phyloP scores from a whole-genome alignment of 23 red algal species.

The Chondrus crispus region DNA sequence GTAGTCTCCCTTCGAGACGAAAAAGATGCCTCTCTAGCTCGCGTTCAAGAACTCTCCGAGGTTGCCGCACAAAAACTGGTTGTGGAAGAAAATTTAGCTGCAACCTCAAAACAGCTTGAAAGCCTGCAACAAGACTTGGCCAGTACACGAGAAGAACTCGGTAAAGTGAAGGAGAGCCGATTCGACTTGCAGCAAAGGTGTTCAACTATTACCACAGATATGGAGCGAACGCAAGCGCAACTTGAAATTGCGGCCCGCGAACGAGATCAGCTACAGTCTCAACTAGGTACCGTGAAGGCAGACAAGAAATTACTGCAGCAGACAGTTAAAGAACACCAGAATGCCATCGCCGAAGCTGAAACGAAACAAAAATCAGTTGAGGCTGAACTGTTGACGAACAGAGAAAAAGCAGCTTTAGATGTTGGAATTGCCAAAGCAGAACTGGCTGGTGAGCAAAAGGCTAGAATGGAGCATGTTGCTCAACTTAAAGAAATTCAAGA shows the following conservation, averaged over 20 bases:
- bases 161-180: slow-evolving; percentile 9
- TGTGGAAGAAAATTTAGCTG: slow-evolving; percentile 18
- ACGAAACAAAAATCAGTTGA: not conserved
- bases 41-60: slow-evolving; percentile 15
- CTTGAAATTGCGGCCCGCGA: slow-evolving; percentile 11
- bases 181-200: not conserved
- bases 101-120: not conserved
- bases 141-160: not conserved
- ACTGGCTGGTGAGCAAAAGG: slow-evolving; percentile 41
- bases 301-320: slow-evolving; percentile 10
- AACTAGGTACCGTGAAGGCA: not conserved
- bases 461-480: not conserved
- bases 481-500: not conserved
- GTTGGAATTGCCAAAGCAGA: not conserved
- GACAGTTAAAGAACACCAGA: not conserved
- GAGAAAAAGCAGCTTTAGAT: slow-evolving; percentile 13
- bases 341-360: not conserved
- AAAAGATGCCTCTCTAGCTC: slow-evolving; percentile 9
- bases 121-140: not conserved
- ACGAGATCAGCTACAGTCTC: not conserved
- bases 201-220: not conserved
- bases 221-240: not conserved
- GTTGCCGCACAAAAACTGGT: not conserved
- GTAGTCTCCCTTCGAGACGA: slow-evolving; percentile 19
- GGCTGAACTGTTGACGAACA: slow-evolving; percentile 2